phyloP scores from a whole-genome alignment of 2,329 filamentous ascomycete genomes.

The Periconia digitata region DNA sequence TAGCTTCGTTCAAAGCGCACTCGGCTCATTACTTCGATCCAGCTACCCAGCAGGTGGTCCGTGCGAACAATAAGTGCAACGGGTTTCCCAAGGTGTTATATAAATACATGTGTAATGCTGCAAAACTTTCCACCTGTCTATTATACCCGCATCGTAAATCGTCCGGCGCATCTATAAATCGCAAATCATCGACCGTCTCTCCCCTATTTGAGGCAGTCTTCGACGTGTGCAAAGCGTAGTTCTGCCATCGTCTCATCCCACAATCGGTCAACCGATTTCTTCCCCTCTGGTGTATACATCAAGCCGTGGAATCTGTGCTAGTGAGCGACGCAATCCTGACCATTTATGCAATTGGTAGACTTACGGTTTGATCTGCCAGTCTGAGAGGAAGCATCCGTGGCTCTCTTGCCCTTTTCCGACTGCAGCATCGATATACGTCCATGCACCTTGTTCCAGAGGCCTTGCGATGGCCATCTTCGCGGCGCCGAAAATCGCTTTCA shows the following conservation, averaged over 20 bases:
- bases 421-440: slow-evolving; percentile 52
- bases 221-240: slow-evolving; percentile 1
- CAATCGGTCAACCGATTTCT: slow-evolving; percentile 1
- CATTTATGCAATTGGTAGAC: slow-evolving; percentile 11
- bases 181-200: background rate
- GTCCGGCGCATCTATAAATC: background rate
- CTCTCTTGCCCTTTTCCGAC: slow-evolving; percentile 52
- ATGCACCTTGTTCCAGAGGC: slow-evolving; percentile 45
- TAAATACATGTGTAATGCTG: too few relatives aligned
- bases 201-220: background rate
- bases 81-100: too few relatives aligned
- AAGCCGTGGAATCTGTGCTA: background rate
- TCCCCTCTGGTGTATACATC: slow-evolving; percentile 5
- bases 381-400: slow-evolving; percentile 55
- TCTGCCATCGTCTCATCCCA: slow-evolving; percentile 6
- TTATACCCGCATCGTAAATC: too few relatives aligned
- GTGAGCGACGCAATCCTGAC: background rate
- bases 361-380: slow-evolving; percentile 52
- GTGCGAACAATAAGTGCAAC: too few relatives aligned
- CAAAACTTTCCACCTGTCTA: too few relatives aligned
- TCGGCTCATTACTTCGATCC: too few relatives aligned
- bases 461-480: slow-evolving; percentile 27
- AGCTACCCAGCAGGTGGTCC: too few relatives aligned
- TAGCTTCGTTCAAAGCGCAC: too few relatives aligned
- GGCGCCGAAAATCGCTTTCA: slow-evolving; percentile 20